A percentile compares a stretch with the other conserved stretches of the same genome.
These are phyloP conservation scores for Physaria fendleri DNA, from an alignment of 345 rosid genomes.

Conservation along the genomic window DNA sequence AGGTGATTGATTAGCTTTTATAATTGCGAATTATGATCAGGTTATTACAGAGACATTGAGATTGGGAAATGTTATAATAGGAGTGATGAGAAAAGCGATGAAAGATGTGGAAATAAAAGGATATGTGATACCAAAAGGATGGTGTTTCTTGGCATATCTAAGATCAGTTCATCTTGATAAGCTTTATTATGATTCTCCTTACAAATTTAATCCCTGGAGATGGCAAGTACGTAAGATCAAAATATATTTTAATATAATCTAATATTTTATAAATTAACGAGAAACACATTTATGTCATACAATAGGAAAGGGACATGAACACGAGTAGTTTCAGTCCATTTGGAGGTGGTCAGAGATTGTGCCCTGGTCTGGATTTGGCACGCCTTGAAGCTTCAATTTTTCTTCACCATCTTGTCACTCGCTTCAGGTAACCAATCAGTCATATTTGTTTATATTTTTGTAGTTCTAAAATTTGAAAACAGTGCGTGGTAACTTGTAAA, in stretches of 20 bases:
- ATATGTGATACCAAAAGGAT: slow-evolving; percentile 80
- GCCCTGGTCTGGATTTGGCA: slow-evolving; percentile 92
- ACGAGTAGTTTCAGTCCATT: slow-evolving; percentile 72
- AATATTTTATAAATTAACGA: background rate
- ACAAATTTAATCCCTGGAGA: slow-evolving; percentile 91
- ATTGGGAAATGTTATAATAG: slow-evolving; percentile 82
- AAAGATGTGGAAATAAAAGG: slow-evolving; percentile 79
- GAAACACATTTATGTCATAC: background rate
- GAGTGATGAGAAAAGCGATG: slow-evolving; percentile 88
- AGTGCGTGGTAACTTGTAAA: background rate
- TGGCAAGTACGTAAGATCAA: slow-evolving; percentile 66
- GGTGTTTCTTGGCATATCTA: slow-evolving; percentile 82
- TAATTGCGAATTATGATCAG: slow-evolving; percentile 31
- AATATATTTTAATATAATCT: background rate
- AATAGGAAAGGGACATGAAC: slow-evolving; percentile 58
- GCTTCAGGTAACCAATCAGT: slow-evolving; percentile 56
- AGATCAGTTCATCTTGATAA: slow-evolving; percentile 96
- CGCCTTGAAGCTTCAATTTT: slow-evolving; percentile 92
- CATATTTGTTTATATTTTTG: background rate
- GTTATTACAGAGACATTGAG: slow-evolving; percentile 89
- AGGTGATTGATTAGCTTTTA: background rate
- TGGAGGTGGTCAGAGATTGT: slow-evolving; percentile 94
- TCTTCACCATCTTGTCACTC: slow-evolving; percentile 79
- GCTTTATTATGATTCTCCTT: slow-evolving; percentile 66
- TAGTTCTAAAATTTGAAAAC: background rate